Conservation (phyloP, 2,329 filamentous ascomycete species). For the Tolypocladium tundrense region DNA sequence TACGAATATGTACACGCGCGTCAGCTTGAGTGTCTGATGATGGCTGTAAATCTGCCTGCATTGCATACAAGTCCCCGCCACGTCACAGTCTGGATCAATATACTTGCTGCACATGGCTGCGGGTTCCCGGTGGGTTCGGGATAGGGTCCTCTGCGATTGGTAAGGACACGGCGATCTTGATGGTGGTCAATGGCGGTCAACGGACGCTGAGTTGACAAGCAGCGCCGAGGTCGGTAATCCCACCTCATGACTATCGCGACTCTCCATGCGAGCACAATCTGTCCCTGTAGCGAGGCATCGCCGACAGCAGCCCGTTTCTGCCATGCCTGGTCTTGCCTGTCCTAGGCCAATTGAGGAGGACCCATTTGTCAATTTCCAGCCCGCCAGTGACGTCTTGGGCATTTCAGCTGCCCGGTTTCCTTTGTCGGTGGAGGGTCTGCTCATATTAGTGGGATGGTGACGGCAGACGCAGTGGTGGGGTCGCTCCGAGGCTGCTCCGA, state of each 20-base stretch:
- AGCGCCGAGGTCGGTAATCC: background rate
- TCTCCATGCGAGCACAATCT: background rate
- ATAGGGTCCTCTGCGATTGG: background rate
- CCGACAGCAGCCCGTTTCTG: background rate
- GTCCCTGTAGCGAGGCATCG: background rate
- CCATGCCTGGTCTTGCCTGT: background rate
- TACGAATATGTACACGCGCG: background rate
- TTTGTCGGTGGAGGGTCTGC: background rate
- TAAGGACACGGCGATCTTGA: background rate
- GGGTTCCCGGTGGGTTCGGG: background rate
- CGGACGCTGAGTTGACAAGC: no score
- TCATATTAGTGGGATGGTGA: background rate
- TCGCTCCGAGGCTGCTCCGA: constrained; percentile 19
- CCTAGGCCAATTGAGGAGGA: background rate
- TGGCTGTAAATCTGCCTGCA: background rate
- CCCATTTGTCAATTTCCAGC: background rate
- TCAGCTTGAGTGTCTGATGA: background rate
- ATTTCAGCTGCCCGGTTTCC: background rate
- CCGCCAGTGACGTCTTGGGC: background rate
- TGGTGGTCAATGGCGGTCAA: background rate
- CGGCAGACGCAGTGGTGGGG: constrained; percentile 8
- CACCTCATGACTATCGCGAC: background rate
- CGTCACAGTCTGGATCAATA: background rate
- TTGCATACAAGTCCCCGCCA: background rate
- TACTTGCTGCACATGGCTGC: background rate